A percentile compares a stretch with the other conserved stretches of the same genome.
phyloP scores from a whole-genome alignment of 75 land plant genomes.

The Sequoia sempervirens region DNA sequence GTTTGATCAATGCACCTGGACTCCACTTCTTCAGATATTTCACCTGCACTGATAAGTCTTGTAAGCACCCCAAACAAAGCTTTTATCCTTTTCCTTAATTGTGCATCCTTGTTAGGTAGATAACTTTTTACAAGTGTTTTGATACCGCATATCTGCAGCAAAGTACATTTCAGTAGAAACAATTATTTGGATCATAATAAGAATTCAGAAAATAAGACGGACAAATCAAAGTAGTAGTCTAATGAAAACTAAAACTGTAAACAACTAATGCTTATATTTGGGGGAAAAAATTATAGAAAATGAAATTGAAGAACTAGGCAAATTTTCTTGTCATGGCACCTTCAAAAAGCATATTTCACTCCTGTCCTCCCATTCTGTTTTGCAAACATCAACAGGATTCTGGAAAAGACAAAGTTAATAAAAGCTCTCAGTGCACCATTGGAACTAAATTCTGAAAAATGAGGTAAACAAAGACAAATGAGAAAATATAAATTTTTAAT shows the following conservation, averaged over 20 bases:
- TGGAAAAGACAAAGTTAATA: slow-evolving; percentile 8
- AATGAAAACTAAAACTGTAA: neutral
- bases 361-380: slow-evolving; percentile 47
- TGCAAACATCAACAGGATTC: slow-evolving; percentile 24
- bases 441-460: neutral
- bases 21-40: slow-evolving; percentile 53
- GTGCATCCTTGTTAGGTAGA: slow-evolving; percentile 82
- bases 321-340: slow-evolving; percentile 28
- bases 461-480: neutral
- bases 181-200: neutral
- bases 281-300: neutral
- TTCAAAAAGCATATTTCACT: slow-evolving; percentile 70
- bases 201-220: neutral
- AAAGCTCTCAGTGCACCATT: neutral
- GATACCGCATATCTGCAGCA: slow-evolving; percentile 69
- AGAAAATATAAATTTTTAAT: neutral
- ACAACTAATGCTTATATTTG: neutral
- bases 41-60: slow-evolving; percentile 61
- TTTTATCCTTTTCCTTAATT: slow-evolving; percentile 64
- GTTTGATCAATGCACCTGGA: slow-evolving; percentile 52
- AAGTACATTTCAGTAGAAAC: neutral
- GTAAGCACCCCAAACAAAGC: slow-evolving; percentile 53
- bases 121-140: slow-evolving; percentile 92
- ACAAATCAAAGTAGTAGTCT: neutral
- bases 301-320: neutral